Conservation (phyloP, 2,329 filamentous ascomycete genomes). For the Hypoxylon sp. region DNA sequence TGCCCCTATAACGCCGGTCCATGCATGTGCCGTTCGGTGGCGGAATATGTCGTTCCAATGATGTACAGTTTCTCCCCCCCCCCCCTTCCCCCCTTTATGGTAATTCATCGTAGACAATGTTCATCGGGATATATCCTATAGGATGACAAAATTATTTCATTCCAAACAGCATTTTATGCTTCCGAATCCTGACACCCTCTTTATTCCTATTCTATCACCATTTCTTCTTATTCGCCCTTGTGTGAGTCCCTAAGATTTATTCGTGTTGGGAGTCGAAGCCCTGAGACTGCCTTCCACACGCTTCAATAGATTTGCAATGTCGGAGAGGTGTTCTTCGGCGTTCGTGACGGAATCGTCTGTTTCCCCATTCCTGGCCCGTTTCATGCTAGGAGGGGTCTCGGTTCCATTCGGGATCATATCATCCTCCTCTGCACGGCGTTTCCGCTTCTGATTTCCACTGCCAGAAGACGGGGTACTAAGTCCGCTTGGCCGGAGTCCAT, state of each 20-base stretch:
- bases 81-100: no score
- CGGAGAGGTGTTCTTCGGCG: conserved; percentile 47
- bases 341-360: conserved; percentile 24
- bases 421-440: conserved; percentile 46
- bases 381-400: conserved; percentile 43
- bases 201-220: neutral
- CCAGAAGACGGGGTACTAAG: conserved; percentile 44
- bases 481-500: conserved; percentile 14
- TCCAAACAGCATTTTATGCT: conserved; percentile 1
- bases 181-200: neutral
- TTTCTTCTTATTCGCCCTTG: neutral
- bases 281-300: conserved; percentile 38
- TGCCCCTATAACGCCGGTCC: conserved; percentile 21
- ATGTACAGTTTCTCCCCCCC: neutral
- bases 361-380: conserved; percentile 47
- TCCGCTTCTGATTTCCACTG: conserved; percentile 47
- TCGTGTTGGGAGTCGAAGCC: conserved; percentile 18
- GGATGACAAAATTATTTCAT: conserved; percentile 5
- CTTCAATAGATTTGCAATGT: conserved; percentile 48
- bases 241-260: neutral
- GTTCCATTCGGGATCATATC: conserved; percentile 44
- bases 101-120: neutral
- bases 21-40: conserved; percentile 17
- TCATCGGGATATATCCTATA: neutral
- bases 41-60: neutral